These are phyloP conservation scores for Paecilomyces formosus DNA, from an alignment of 2,329 filamentous ascomycete species.

Conservation along the genomic window DNA sequence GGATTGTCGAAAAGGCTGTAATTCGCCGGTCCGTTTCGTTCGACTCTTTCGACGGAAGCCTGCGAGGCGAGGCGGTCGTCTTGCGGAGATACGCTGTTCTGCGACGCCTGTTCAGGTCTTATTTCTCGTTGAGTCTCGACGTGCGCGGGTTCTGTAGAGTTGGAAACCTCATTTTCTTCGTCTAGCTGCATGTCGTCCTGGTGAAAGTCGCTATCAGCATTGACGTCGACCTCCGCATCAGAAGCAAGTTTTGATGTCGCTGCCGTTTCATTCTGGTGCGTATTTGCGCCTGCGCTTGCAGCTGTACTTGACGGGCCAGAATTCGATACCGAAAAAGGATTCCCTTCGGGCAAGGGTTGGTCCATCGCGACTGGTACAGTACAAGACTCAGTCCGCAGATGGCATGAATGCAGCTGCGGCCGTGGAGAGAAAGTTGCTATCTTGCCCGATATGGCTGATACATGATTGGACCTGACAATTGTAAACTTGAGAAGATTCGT, in stretches of 20 bases:
- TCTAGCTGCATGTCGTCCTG: background rate
- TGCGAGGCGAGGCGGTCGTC: background rate
- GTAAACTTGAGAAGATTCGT: background rate
- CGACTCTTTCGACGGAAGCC: background rate
- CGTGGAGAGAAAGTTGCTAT: background rate
- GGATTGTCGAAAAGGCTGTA: slow-evolving; percentile 34
- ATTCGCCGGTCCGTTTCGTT: slow-evolving; percentile 4
- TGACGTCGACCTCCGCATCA: background rate
- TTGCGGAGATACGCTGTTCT: background rate
- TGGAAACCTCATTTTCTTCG: slow-evolving; percentile 1
- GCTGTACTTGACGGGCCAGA: slow-evolving; percentile 6
- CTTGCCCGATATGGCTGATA: background rate
- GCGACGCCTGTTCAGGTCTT: background rate
- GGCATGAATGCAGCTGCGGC: slow-evolving; percentile 4
- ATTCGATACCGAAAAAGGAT: slow-evolving; percentile 13
- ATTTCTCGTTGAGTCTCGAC: background rate
- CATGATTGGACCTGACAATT: background rate
- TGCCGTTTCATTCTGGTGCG: slow-evolving; percentile 7
- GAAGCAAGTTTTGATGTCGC: background rate
- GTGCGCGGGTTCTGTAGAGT: background rate
- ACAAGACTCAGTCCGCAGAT: slow-evolving; percentile 3
- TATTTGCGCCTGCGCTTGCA: slow-evolving; percentile 5
- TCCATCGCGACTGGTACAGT: slow-evolving; percentile 20
- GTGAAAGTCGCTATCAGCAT: background rate
- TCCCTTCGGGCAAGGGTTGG: slow-evolving; percentile 15